Percentiles rank a stretch among this genome's conserved stretches.
Conservation (phyloP, 768 basidiomycete genomes). For the Calocybe gangraenosa region DNA sequence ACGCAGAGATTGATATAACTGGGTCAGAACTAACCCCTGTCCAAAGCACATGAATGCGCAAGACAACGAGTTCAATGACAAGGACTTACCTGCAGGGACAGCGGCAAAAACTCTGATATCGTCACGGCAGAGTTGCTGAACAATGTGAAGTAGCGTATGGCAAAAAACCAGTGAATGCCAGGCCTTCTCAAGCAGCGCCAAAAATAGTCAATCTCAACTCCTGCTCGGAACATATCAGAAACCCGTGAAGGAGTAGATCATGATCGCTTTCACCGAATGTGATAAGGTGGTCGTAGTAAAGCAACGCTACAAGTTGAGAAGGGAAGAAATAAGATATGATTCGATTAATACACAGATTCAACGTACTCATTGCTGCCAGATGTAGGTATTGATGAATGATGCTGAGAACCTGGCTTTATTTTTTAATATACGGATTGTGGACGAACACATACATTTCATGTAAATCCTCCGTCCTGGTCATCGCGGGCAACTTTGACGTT, state of each 20-base stretch:
- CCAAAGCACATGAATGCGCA: background rate
- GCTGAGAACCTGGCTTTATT: too few relatives aligned
- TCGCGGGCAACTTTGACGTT: too few relatives aligned
- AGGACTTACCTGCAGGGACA: conserved; percentile 19
- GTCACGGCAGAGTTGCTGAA: conserved; percentile 31
- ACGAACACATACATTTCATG: too few relatives aligned
- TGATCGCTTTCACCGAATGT: conserved; percentile 24
- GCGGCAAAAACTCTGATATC: conserved; percentile 21
- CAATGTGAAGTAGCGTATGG: conserved; percentile 47
- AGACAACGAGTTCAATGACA: background rate
- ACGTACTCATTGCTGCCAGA: too few relatives aligned
- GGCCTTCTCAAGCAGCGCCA: conserved; percentile 37
- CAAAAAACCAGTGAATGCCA: conserved; percentile 41
- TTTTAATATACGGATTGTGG: too few relatives aligned
- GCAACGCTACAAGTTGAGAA: too few relatives aligned
- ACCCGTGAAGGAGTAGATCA: background rate
- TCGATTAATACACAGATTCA: too few relatives aligned
- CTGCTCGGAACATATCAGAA: conserved; percentile 16
- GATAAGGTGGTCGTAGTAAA: conserved; percentile 13
- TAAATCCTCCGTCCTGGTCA: too few relatives aligned
- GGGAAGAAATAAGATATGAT: too few relatives aligned
- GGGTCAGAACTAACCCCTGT: conserved; percentile 11
- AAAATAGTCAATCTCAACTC: conserved; percentile 36
- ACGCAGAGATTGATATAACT: background rate
- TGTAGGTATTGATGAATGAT: too few relatives aligned